Conservation (phyloP, 257 asterid genomes). For the Scutellaria barbata region DNA sequence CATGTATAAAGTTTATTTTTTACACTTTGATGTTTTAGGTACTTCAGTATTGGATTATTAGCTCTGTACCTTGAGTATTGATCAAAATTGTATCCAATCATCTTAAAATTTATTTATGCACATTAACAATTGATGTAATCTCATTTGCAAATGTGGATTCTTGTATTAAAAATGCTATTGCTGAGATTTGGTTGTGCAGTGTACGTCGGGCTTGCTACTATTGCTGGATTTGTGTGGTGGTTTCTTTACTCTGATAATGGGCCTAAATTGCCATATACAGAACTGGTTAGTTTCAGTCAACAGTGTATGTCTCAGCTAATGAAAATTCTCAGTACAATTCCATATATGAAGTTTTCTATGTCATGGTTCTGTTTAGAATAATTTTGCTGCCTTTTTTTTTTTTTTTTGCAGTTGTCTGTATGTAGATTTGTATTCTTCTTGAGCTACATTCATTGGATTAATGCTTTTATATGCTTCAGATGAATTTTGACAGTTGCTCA, state of each 20-base stretch:
- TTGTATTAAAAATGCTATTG: constrained; percentile 25
- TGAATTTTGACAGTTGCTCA: constrained; percentile 92
- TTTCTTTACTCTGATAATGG: constrained; percentile 82
- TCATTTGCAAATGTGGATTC: constrained; percentile 5
- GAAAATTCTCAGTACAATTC: constrained; percentile 1
- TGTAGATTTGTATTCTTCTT: too few relatives aligned
- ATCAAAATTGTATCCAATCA: constrained; percentile 3
- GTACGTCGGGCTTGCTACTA: constrained; percentile 96
- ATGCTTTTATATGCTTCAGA: constrained; percentile 53
- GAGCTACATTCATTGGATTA: constrained; percentile 17
- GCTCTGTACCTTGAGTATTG: constrained; percentile 15
- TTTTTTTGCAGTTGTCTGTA: background rate
- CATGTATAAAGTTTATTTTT: background rate
- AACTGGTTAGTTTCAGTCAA: constrained; percentile 64
- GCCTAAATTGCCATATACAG: constrained; percentile 80
- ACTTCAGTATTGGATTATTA: background rate
- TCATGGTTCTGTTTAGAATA: constrained; percentile 27
- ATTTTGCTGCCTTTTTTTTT: constrained; percentile 14
- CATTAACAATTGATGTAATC: background rate
- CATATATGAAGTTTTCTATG: constrained; percentile 20
- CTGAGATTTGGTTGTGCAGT: constrained; percentile 60
- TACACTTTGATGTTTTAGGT: constrained; percentile 18
- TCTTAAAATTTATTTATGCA: constrained; percentile 19
- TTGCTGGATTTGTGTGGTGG: constrained; percentile 99
- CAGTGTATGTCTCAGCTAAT: constrained; percentile 7